Conservation (phyloP, 768 basidiomycete genomes). For the Macrocybe gigantea region DNA sequence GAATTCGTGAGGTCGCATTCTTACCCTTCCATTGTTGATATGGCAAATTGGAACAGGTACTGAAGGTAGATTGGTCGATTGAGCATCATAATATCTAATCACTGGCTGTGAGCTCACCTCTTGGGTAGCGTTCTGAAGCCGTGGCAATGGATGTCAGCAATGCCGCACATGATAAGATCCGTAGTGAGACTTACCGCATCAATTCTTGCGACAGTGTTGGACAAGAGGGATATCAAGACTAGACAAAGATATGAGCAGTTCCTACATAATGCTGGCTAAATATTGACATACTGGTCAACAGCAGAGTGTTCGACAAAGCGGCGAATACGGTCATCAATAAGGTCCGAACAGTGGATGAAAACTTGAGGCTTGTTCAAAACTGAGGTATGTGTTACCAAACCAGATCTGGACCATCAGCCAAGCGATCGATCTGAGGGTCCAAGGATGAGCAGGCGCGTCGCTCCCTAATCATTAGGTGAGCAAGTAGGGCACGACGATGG, state of each 20-base stretch:
- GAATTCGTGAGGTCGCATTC: constrained; percentile 5
- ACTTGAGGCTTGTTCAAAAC: constrained; percentile 48
- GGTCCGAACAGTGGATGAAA: constrained; percentile 73
- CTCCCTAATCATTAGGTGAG: neutral
- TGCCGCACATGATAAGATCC: too few species aligned
- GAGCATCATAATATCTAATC: neutral
- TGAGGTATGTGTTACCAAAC: constrained; percentile 74
- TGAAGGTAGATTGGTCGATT: constrained; percentile 41
- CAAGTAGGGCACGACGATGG: neutral
- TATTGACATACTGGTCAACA: constrained; percentile 64
- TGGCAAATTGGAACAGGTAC: constrained; percentile 84
- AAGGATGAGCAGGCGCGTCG: neutral
- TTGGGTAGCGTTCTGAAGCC: constrained; percentile 37
- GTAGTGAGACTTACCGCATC: constrained; percentile 40
- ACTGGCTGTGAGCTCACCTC: constrained; percentile 27
- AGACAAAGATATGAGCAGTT: neutral
- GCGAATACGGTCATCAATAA: constrained; percentile 76
- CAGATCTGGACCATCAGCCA: constrained; percentile 88
- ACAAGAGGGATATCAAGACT: constrained; percentile 85
- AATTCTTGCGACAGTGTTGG: constrained; percentile 84
- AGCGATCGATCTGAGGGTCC: constrained; percentile 49
- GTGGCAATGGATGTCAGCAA: too few species aligned
- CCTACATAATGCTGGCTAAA: neutral
- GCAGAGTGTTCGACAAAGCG: constrained; percentile 70
- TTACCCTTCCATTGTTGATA: constrained; percentile 85